These are phyloP conservation scores for Tulasnella sp. DNA, from an alignment of 768 basidiomycete genomes.

Conservation along the genomic window DNA sequence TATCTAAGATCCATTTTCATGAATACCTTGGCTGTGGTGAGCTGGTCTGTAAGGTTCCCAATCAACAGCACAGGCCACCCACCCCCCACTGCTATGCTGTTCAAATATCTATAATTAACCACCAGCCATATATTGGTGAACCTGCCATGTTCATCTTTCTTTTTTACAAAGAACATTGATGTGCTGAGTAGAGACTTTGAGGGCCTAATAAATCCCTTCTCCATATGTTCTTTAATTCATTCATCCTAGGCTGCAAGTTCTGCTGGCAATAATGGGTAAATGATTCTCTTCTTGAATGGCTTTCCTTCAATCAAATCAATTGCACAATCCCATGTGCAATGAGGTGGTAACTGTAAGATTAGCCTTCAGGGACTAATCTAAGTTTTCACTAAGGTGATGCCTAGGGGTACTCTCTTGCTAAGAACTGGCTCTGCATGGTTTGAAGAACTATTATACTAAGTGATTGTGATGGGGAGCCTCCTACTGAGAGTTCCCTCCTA, in stretches of 20 bases:
- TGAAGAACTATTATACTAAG: too few relatives aligned
- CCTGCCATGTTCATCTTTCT: neutral
- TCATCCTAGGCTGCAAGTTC: neutral
- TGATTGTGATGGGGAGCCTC: too few relatives aligned
- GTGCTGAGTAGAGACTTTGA: neutral
- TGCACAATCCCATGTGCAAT: too few relatives aligned
- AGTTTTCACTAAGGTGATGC: too few relatives aligned
- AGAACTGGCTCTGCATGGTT: too few relatives aligned
- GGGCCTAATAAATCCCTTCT: neutral
- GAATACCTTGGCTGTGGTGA: neutral
- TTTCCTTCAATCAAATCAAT: too few relatives aligned
- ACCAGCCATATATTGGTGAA: neutral
- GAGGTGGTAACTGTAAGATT: too few relatives aligned
- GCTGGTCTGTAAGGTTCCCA: neutral
- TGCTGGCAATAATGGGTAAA: neutral
- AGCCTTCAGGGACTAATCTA: too few relatives aligned
- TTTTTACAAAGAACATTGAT: neutral
- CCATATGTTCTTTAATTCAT: neutral
- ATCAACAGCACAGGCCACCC: neutral
- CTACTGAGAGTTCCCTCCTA: too few relatives aligned
- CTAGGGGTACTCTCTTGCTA: too few relatives aligned
- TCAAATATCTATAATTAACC: neutral
- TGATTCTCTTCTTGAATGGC: neutral
- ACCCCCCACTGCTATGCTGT: neutral
- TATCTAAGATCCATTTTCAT: slow-evolving; percentile 10